Percentiles rank a stretch among this genome's conserved stretches.
These are phyloP conservation scores for Gossypium trilobum DNA, from an alignment of 441 rosid genomes.

Conservation along the genomic window DNA sequence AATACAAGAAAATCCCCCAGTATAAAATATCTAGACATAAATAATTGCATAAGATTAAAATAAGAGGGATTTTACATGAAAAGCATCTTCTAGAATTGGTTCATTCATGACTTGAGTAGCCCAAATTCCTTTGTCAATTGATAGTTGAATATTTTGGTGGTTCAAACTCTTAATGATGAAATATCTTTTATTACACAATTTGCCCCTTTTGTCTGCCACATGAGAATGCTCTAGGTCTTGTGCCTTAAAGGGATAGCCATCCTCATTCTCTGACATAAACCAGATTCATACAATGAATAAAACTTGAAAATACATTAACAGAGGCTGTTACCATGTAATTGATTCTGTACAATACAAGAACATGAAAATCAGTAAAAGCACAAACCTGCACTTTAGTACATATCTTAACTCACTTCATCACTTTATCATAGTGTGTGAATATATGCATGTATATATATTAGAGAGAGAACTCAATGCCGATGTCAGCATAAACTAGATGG, in stretches of 20 bases:
- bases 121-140: constrained; percentile 82
- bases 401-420: not conserved
- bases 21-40: constrained; percentile 26
- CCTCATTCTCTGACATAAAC: constrained; percentile 50
- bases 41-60: constrained; percentile 19
- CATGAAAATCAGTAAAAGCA: constrained; percentile 4
- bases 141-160: constrained; percentile 63
- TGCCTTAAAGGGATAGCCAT: constrained; percentile 33
- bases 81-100: constrained; percentile 89
- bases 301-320: not conserved
- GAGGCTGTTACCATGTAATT: not conserved
- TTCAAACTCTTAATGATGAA: constrained; percentile 91
- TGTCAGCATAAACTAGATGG: not conserved
- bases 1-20: constrained; percentile 30
- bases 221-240: constrained; percentile 30
- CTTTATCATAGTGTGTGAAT: not conserved
- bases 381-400: not conserved
- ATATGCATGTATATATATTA: not conserved
- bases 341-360: not conserved
- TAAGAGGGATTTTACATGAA: constrained; percentile 52
- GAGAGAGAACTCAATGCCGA: not conserved
- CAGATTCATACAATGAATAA: constrained; percentile 6
- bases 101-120: constrained; percentile 98
- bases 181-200: constrained; percentile 55
- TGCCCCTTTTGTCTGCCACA: constrained; percentile 34